phyloP scores from a whole-genome alignment of 805 yeast species.

The Alloascoidea africana region DNA sequence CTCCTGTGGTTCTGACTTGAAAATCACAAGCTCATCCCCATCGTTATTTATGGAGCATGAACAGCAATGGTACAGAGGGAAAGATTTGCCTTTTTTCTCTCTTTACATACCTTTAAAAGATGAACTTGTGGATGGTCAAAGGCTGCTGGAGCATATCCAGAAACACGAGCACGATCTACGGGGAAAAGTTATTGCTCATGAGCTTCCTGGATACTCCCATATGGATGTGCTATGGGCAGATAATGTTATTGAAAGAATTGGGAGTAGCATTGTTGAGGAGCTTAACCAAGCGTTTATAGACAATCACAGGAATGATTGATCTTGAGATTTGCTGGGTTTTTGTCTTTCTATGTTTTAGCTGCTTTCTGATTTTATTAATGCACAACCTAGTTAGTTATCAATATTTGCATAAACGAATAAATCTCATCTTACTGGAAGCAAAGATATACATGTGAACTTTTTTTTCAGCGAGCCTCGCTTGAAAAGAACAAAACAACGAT shows the following conservation, averaged over 20 bases:
- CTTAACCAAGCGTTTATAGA: conserved; percentile 6
- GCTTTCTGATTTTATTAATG: no score
- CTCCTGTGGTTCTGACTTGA: no score
- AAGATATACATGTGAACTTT: no score
- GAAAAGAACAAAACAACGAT: no score
- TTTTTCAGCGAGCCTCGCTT: no score
- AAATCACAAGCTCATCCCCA: conserved; percentile 24
- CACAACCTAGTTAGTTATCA: no score
- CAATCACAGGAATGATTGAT: no score
- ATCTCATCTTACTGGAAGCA: no score
- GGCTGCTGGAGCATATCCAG: conserved; percentile 49
- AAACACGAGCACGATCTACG: conserved; percentile 36
- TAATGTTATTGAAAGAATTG: conserved; percentile 54
- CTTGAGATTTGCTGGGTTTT: no score
- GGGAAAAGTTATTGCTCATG: conserved; percentile 22
- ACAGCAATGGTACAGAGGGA: conserved; percentile 18
- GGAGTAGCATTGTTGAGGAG: conserved; percentile 21
- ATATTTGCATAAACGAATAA: no score
- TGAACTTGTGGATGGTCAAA: conserved; percentile 59
- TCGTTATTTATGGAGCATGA: conserved; percentile 11
- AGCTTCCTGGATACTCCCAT: conserved; percentile 60
- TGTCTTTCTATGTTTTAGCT: no score
- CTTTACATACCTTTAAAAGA: conserved; percentile 64
- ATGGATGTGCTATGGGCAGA: conserved; percentile 90
- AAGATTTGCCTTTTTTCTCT: conserved; percentile 40